These are phyloP conservation scores for Wickerhamiella australiensis DNA, from an alignment of 805 yeast species.

Conservation along the genomic window DNA sequence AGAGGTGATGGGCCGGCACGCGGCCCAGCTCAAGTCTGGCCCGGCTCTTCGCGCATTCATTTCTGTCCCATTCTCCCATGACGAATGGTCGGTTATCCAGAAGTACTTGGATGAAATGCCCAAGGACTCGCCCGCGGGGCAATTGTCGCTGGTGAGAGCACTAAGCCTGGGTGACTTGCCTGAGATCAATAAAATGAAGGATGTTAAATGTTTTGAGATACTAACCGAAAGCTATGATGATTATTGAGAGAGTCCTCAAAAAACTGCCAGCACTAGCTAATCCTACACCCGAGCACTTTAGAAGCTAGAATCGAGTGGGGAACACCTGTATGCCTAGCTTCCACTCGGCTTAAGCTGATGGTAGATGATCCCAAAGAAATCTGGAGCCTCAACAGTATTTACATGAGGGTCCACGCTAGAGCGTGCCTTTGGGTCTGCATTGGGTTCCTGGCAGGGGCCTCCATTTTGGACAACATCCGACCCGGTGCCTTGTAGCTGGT, in stretches of 20 bases:
- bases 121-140: conserved; percentile 11
- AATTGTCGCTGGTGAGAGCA: conserved; percentile 12
- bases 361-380: no score
- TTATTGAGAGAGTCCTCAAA: background rate
- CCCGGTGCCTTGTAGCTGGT: no score
- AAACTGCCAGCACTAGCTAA: no score
- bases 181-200: conserved; percentile 4
- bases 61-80: conserved; percentile 6
- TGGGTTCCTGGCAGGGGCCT: no score
- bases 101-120: background rate
- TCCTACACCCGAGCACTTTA: no score
- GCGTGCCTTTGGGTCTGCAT: no score
- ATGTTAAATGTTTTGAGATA: background rate
- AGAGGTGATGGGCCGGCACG: conserved; percentile 7
- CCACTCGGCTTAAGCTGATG: no score
- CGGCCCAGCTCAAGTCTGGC: background rate
- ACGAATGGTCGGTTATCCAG: conserved; percentile 12
- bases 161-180: conserved; percentile 13
- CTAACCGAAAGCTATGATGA: conserved; percentile 4
- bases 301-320: no score
- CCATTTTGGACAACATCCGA: no score
- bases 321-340: no score
- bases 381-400: no score
- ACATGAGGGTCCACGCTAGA: no score
- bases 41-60: conserved; percentile 3